Evolutionary conservation across 306 rosid species (phyloP), one percentile per base, ranked within the genome.

Genomic region (Sindora glabra): DNA sequence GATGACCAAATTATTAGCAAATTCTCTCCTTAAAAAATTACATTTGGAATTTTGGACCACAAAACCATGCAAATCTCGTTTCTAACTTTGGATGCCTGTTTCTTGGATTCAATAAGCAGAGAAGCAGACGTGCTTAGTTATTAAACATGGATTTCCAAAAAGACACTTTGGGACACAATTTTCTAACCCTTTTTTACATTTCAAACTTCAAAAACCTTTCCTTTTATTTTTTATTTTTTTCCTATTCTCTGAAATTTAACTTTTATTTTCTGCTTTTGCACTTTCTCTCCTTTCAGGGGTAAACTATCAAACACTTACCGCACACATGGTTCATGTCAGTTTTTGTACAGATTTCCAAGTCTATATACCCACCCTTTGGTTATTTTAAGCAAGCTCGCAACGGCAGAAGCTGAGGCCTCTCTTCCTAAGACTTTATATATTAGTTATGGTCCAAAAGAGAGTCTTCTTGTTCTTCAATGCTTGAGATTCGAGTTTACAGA

Each of bases 401-500:
- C 76, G 53, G 67, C 49, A 41, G 57, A 7, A 8, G 34, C 4
- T 25, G 59, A 69, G 69, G 69, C 17, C 65, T 78, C 69, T 63
- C 72, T 61, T 42, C 60, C 40, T 10, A 50, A 58, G 77, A 65
- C 68, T 55, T 67, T 47, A 3, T 38, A 71, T 72, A 69, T 64
- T 70, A n/a, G n/a, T 52, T 57, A 71, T 72, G 82, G 80, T 64
- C 63, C 70, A 79, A 67, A 81, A 77, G 78, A 70, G 74, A 71
- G 75, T 71, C 76, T 77, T 81, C 42, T 57, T 71, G 74, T 77
- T 81, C 42, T 57, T 59, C 65, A 54, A 63, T 74, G 82, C 77
- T 84, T 82, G 89, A 84, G 92, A 88, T 88, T 77, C 80, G 94
- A 82, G 94, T 89, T 82, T 54, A 56, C 81, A 74, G 71, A 72